A percentile compares a stretch with the other conserved stretches of the same genome.
Evolutionary conservation across 2,329 filamentous ascomycete genomes (phyloP).

Genomic region (Talaromyces sp.): DNA sequence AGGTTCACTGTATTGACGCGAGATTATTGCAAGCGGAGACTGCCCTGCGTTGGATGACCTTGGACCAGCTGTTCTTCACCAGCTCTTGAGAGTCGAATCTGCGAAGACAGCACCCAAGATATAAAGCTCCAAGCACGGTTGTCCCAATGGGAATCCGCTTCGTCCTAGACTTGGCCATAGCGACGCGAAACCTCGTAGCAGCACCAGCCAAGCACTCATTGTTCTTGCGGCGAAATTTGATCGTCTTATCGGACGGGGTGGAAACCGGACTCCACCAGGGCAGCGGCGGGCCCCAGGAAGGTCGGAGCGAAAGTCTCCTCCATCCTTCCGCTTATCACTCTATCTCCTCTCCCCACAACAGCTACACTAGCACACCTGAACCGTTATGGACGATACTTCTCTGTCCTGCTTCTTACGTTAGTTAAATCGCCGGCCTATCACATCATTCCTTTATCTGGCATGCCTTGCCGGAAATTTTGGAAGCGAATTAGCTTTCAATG

Average conservation of each 20-base stretch:
- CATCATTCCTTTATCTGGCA: neutral
- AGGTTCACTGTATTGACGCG: neutral
- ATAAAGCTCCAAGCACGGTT: neutral
- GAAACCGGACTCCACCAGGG: neutral
- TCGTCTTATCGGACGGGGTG: neutral
- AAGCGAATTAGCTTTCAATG: neutral
- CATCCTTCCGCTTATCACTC: neutral
- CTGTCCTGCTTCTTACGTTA: no score
- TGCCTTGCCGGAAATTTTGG: neutral
- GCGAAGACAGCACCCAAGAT: neutral
- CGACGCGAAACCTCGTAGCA: neutral
- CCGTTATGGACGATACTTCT: no score
- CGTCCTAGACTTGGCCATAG: neutral
- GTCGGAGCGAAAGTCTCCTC: constrained; percentile 10
- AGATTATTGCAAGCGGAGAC: neutral
- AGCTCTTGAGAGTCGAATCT: neutral
- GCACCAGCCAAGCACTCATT: neutral
- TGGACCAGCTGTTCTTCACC: neutral
- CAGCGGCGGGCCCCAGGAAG: constrained; percentile 2
- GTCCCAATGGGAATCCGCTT: neutral
- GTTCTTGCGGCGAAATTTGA: neutral
- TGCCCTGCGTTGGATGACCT: neutral
- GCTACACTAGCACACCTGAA: neutral
- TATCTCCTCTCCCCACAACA: neutral
- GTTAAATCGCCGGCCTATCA: neutral